Conservation (phyloP, 176 grass and related monocot genomes). For the Cenchrus purpureus region DNA sequence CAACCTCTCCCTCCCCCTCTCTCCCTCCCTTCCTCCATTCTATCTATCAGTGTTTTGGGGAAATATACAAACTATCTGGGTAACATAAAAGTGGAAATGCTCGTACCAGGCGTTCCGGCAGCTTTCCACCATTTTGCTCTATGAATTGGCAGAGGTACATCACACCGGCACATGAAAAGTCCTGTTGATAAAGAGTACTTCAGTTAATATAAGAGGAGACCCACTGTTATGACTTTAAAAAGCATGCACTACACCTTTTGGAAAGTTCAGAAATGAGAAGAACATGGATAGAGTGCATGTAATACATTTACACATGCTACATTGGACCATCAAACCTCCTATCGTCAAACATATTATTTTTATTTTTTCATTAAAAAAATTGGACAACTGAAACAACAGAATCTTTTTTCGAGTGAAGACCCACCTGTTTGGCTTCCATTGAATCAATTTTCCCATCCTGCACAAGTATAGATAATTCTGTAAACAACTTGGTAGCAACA, state of each 20-base stretch:
- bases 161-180: slow-evolving; percentile 86
- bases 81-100: slow-evolving; percentile 8
- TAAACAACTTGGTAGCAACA: slow-evolving; percentile 38
- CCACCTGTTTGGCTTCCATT: slow-evolving; percentile 89
- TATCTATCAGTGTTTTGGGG: background rate
- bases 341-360: background rate
- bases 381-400: slow-evolving; percentile 8
- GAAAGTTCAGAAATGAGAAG: background rate
- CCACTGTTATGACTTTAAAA: background rate
- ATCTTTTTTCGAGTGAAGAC: slow-evolving; percentile 31
- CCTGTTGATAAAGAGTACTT: slow-evolving; percentile 55
- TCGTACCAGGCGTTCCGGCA: slow-evolving; percentile 75
- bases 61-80: background rate
- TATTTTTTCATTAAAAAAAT: background rate
- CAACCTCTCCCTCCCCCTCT: too few relatives aligned
- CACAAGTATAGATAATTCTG: slow-evolving; percentile 25
- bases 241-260: background rate
- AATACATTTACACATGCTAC: slow-evolving; percentile 10
- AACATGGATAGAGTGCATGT: background rate
- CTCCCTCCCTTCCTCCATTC: too few relatives aligned
- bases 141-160: slow-evolving; percentile 99
- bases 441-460: slow-evolving; percentile 92
- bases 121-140: slow-evolving; percentile 90
- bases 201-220: slow-evolving; percentile 1
- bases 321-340: background rate